A percentile compares a stretch with the other conserved stretches of the same genome.
Evolutionary conservation across 2,329 filamentous ascomycete genomes (phyloP).

Genomic region (Cladophialophora immunda): DNA sequence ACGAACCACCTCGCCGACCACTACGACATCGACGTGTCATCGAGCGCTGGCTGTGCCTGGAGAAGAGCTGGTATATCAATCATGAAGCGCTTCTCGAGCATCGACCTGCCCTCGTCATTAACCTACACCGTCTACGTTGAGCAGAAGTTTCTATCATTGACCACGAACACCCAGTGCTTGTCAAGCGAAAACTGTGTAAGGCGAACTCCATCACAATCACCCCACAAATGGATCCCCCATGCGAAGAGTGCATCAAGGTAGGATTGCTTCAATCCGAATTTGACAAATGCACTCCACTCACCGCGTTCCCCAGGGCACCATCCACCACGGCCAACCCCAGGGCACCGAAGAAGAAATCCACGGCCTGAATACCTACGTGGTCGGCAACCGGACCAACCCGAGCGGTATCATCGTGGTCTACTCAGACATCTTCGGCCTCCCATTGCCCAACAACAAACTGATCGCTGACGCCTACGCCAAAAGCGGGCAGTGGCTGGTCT

Average conservation of each 20-base stretch:
- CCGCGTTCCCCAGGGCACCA: conserved; percentile 49
- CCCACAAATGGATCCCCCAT: conserved; percentile 24
- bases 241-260: conserved; percentile 43
- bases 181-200: background rate
- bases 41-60: background rate
- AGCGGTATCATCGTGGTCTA: conserved; percentile 63
- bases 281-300: conserved; percentile 38
- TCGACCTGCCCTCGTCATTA: background rate
- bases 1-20: conserved; percentile 1
- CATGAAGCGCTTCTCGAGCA: background rate
- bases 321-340: conserved; percentile 52
- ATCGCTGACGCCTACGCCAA: conserved; percentile 64
- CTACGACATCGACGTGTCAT: background rate
- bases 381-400: conserved; percentile 48
- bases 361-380: conserved; percentile 60
- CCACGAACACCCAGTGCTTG: background rate
- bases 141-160: background rate
- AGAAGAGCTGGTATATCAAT: background rate
- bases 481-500: conserved; percentile 60
- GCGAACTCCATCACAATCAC: too few relatives aligned
- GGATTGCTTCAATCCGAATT: background rate
- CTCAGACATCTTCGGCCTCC: conserved; percentile 65
- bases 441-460: conserved; percentile 62
- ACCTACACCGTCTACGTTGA: background rate
- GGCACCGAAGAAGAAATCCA: conserved; percentile 59